Base-by-base conservation (phyloP, 2,329 filamentous ascomycete species). In the Colletotrichum cordylinicola region DNA sequence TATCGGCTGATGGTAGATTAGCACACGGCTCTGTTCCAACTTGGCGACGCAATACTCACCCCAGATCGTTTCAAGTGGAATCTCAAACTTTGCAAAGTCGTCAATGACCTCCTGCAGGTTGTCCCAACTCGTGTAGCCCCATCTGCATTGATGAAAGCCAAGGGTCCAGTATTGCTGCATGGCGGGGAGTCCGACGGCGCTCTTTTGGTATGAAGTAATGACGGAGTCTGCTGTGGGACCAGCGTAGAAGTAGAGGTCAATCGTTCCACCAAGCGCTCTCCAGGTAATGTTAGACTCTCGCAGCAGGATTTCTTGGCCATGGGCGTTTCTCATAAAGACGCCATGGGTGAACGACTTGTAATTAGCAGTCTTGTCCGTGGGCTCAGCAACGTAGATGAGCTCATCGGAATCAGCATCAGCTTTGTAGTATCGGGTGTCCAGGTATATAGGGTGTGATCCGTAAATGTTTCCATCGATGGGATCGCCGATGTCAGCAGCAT, bases 111-210 rank as follows among this genome's bases (percentile, higher is more conserved):
- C 90, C 77, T 93, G 89, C 4, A 95, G 81, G 33, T 91, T 88
- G 2, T 91, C 90, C 91, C 93, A 95, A 79, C 94, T 95, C 52
- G 89, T 86, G 82, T 97, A 97, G 1, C 95, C 95, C 92, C 95
- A 97, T 75, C 94, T 90, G 79, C 94, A 96, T 82, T 98, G 95
- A 78, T 98, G 95, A 81, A 90, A 96, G 1, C 95, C 95, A 76
- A 98, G 91, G 0, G 93, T 92, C 88, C 92, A 96, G 85, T 97
- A 97, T 78, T 94, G 93, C 81, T 96, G 93, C 91, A 96, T 93
- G 0, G 92, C 92, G 2, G 95, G 94, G 7, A 94, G 85, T 0
- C 95, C 94, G 67, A 93, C 87, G 2, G 93, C 90, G 69, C 90
- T 92, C 72, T 86, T 83, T 77, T 94, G 92, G 81, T 96, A 97